Conservation (phyloP, 108 stramenopile genomes). For the Fistulifera pelliculosa region DNA sequence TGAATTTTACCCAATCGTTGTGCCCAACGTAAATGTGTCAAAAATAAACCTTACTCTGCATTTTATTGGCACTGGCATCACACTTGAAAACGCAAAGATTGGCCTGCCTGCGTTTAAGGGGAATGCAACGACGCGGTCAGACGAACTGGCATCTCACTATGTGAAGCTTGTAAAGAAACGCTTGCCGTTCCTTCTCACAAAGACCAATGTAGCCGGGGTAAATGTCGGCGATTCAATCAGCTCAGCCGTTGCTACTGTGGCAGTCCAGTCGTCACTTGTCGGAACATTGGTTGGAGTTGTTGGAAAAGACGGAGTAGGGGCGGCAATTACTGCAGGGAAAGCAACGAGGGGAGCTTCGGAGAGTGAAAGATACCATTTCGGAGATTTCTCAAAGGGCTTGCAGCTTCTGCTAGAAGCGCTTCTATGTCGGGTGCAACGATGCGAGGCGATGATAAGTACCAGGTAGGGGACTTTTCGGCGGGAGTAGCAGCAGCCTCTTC, state of each 20-base stretch:
- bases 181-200: slow-evolving; percentile 5
- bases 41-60: background rate
- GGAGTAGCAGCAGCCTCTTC: background rate
- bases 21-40: background rate
- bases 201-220: slow-evolving; percentile 1
- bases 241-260: background rate
- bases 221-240: slow-evolving; percentile 5
- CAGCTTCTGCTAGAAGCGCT: background rate
- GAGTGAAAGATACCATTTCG: slow-evolving; percentile 10
- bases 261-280: slow-evolving; percentile 2
- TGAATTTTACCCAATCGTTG: background rate
- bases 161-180: slow-evolving; percentile 4
- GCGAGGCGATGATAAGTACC: too few species aligned
- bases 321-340: slow-evolving; percentile 11
- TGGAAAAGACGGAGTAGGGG: slow-evolving; percentile 3
- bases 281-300: slow-evolving; percentile 10
- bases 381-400: slow-evolving; percentile 10
- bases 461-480: too few species aligned
- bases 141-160: slow-evolving; percentile 1
- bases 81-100: background rate
- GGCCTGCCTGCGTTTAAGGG: background rate
- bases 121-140: background rate
- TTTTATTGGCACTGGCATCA: background rate
- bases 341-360: slow-evolving; percentile 1
- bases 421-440: background rate